A percentile compares a stretch with the other conserved stretches of the same genome.
These are phyloP conservation scores for Aspergillus flavus DNA, from an alignment of 2,329 filamentous ascomycete species.

Conservation along the genomic window DNA sequence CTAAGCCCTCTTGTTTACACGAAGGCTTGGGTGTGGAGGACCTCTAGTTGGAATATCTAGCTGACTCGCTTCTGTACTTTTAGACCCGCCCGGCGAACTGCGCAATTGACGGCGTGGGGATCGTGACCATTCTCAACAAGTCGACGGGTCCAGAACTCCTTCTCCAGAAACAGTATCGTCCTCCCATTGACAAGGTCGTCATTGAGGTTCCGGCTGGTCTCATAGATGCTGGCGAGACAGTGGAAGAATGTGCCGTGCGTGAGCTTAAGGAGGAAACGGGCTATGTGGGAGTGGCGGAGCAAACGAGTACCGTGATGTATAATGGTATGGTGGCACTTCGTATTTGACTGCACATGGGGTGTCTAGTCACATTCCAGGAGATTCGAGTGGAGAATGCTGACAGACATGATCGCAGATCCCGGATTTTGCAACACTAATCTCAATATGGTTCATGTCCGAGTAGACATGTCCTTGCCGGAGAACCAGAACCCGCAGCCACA, in stretches of 20 bases:
- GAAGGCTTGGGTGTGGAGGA: not conserved
- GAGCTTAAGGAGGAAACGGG: conserved; percentile 66
- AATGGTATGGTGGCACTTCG: conserved; percentile 39
- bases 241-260: conserved; percentile 58
- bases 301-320: conserved; percentile 48
- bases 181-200: conserved; percentile 59
- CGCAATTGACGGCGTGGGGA: conserved; percentile 59
- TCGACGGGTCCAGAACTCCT: conserved; percentile 53
- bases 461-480: conserved; percentile 69
- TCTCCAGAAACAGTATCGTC: conserved; percentile 63
- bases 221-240: conserved; percentile 60
- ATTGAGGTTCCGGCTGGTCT: conserved; percentile 65
- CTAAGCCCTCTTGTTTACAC: not conserved
- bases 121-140: conserved; percentile 61
- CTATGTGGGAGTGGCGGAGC: conserved; percentile 55
- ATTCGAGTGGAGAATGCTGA: not conserved
- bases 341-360: not conserved
- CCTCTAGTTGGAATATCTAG: no score
- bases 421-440: conserved; percentile 54
- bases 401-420: conserved; percentile 39
- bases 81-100: conserved; percentile 55
- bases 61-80: not conserved
- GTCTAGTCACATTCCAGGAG: not conserved
- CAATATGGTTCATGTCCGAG: conserved; percentile 67
- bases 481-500: conserved; percentile 71